Evolutionary conservation across 176 grass and related monocot species (phyloP).

Genomic region (Aegilops sharonensis): DNA sequence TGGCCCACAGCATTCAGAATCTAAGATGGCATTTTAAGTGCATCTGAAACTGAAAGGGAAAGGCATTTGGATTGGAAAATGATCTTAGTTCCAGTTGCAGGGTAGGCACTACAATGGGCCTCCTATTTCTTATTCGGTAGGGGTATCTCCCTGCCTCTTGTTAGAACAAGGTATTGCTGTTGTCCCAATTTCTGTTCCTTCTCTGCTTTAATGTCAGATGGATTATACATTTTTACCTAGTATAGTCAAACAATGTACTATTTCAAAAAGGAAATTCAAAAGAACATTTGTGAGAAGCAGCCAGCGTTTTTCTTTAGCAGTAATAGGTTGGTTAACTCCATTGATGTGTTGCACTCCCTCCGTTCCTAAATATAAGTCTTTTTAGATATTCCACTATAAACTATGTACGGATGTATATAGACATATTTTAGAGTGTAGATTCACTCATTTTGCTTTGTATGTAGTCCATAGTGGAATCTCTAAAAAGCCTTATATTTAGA

Average conservation of each 20-base stretch:
- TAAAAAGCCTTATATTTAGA: too few relatives aligned
- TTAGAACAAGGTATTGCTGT: neutral
- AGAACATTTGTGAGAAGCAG: neutral
- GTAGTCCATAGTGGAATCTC: too few relatives aligned
- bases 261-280: neutral
- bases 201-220: neutral
- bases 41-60: neutral
- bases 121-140: constrained; percentile 16
- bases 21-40: constrained; percentile 11
- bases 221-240: neutral
- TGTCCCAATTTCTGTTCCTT: neutral
- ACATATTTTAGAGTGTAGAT: too few relatives aligned
- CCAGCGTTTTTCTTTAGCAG: neutral
- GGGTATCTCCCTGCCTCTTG: neutral
- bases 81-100: neutral
- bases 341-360: too few relatives aligned
- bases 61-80: constrained; percentile 6
- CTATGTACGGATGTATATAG: too few relatives aligned
- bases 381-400: too few relatives aligned
- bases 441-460: too few relatives aligned
- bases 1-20: neutral
- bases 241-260: neutral
- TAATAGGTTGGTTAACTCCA: too few relatives aligned
- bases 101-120: neutral
- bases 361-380: too few relatives aligned